These are phyloP conservation scores for Periconia digitata DNA, from an alignment of 2,329 filamentous ascomycete species.

Conservation along the genomic window DNA sequence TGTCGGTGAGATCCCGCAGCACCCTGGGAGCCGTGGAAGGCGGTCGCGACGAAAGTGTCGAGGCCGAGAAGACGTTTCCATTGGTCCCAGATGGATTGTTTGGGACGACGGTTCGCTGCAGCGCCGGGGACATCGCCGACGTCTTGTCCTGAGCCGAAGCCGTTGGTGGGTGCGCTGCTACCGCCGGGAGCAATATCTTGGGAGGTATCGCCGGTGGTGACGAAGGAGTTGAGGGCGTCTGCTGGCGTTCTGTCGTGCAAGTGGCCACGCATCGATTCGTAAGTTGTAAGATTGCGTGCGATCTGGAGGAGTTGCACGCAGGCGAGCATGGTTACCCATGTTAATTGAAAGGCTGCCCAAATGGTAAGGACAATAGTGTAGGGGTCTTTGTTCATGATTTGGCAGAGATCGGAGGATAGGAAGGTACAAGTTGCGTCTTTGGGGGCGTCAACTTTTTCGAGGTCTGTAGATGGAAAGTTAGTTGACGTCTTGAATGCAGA, in stretches of 20 bases:
- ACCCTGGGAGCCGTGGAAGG: slow-evolving; percentile 70
- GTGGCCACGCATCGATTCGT: slow-evolving; percentile 90
- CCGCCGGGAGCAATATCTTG: slow-evolving; percentile 58
- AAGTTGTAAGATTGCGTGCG: slow-evolving; percentile 89
- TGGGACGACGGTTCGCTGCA: slow-evolving; percentile 51
- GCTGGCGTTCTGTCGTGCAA: slow-evolving; percentile 59
- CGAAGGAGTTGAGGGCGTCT: slow-evolving; percentile 68
- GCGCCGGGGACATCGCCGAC: slow-evolving; percentile 38
- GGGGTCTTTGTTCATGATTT: slow-evolving; percentile 74
- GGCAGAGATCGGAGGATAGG: slow-evolving; percentile 74
- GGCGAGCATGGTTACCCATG: slow-evolving; percentile 96
- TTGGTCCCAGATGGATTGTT: slow-evolving; percentile 69
- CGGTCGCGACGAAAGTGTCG: slow-evolving; percentile 91
- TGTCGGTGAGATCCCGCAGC: no score
- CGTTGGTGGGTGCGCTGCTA: slow-evolving; percentile 45
- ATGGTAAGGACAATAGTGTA: slow-evolving; percentile 78
- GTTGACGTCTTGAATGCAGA: slow-evolving; percentile 10
- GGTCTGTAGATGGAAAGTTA: slow-evolving; percentile 58
- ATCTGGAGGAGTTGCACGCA: slow-evolving; percentile 93
- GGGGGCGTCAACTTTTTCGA: slow-evolving; percentile 60
- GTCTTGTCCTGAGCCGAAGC: slow-evolving; percentile 64
- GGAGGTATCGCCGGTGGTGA: slow-evolving; percentile 69
- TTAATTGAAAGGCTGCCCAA: slow-evolving; percentile 82
- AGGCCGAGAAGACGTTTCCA: slow-evolving; percentile 86
- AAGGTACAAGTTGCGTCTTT: slow-evolving; percentile 65